Base-by-base conservation (phyloP, 257 asterid species). In the Solanum acaule region DNA sequence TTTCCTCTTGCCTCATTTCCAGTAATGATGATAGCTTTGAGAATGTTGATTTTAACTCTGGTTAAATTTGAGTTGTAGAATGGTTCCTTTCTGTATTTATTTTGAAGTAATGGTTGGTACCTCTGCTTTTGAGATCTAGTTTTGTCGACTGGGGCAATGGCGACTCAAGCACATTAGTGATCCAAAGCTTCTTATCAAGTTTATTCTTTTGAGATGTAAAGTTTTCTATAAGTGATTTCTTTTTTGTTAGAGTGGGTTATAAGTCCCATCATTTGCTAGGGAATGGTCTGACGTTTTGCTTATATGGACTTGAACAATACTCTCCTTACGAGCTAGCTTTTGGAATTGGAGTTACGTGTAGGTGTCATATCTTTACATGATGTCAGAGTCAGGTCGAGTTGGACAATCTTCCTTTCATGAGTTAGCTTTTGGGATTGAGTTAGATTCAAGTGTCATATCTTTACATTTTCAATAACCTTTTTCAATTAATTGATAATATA, bases 91-190 rank as follows among this genome's bases (percentile, higher is more conserved):
- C 34, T 38, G 84, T 56, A n/a, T 77, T 77, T 42, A 77, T 23
- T 77, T 77, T 77, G 12, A 40, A 77, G 84, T 77, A n/a, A 22
- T 37, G 56, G 83, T 75, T 35, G 82, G 1, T 8, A 20, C 44
- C 56, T 76, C 33, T 76, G 42, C 12, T 12, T 38, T 76, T 38
- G 34, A 38, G 83, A 38, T 23, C 34, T 73, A 6, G 6, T 37
- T 37, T 76, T 37, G 49, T 15, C 6, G 0, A 27, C 6, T 46
- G 34, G 40, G 25, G 7, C 31, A 59, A 8, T 0, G 65, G 0
- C 4, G n/a, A 2, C 0, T 56, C n/a, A 56, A 59, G 13, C 6
- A 20, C 0, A 59, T 59, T 59, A 59, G 5, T 59, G 68, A 59
- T 10, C 68, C 0, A 3, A 59, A 3, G 4, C 65, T 56, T 56